Conservation (phyloP, 805 yeast species). For the Lipomyces sp. region DNA sequence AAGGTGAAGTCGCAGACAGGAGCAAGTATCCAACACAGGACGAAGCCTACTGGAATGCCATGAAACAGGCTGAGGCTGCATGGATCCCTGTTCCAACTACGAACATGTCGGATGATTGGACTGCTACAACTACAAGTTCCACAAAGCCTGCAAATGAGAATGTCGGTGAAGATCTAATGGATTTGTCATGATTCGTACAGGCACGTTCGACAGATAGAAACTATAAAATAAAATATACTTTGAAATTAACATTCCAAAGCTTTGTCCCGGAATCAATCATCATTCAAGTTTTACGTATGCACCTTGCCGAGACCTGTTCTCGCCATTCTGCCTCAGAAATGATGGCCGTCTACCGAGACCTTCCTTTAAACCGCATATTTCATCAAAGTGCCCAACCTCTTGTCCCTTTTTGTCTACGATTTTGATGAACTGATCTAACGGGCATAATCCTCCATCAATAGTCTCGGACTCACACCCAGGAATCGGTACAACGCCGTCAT, state of each 20-base stretch:
- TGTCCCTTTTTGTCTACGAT: constrained; percentile 20
- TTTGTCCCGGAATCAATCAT: too few species aligned
- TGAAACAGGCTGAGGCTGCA: constrained; percentile 1
- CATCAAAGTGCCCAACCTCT: constrained; percentile 21
- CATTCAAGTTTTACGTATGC: neutral
- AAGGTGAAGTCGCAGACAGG: neutral
- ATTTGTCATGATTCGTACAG: neutral
- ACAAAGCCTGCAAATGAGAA: neutral
- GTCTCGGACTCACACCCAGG: constrained; percentile 47
- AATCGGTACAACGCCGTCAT: constrained; percentile 60
- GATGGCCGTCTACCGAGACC: constrained; percentile 20
- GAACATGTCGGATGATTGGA: neutral
- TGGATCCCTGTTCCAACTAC: neutral
- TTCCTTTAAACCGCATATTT: constrained; percentile 25
- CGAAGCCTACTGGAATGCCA: neutral
- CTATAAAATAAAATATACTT: neutral
- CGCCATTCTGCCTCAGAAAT: constrained; percentile 17
- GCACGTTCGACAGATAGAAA: neutral
- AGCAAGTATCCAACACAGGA: neutral
- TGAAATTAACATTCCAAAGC: too few species aligned
- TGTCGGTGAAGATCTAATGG: neutral
- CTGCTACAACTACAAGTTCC: neutral
- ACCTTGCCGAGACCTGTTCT: constrained; percentile 8
- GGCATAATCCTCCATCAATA: constrained; percentile 23
- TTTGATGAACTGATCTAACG: constrained; percentile 17